These are phyloP conservation scores for Coniferiporia weirii DNA, from an alignment of 1,284 basidiomycete species.

Conservation along the genomic window DNA sequence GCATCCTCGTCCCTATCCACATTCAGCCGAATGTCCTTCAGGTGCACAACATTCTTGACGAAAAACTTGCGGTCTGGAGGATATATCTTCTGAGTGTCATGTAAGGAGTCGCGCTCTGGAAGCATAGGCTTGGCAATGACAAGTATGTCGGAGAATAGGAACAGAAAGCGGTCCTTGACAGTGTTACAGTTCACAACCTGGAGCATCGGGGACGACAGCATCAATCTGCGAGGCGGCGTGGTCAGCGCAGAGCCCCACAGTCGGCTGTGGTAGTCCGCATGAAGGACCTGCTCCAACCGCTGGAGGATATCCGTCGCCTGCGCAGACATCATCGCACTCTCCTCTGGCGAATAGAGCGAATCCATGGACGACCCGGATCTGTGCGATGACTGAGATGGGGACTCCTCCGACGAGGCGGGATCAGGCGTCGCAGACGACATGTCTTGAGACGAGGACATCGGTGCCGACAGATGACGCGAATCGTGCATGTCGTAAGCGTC, in stretches of 20 bases:
- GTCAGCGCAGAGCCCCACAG: conserved; percentile 66
- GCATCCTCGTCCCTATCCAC: conserved; percentile 56
- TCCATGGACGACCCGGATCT: conserved; percentile 17
- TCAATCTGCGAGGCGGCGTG: conserved; percentile 79
- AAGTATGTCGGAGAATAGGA: conserved; percentile 92
- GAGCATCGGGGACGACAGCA: conserved; percentile 81
- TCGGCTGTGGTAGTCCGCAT: conserved; percentile 54
- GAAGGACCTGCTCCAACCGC: conserved; percentile 62
- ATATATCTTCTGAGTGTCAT: conserved; percentile 56
- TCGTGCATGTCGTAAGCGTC: conserved; percentile 6
- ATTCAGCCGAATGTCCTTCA: conserved; percentile 66
- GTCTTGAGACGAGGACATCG: conserved; percentile 50
- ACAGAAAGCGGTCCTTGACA: conserved; percentile 93
- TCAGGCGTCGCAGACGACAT: conserved; percentile 64
- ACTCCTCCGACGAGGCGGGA: conserved; percentile 57
- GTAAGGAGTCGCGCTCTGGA: conserved; percentile 54
- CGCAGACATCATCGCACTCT: conserved; percentile 29
- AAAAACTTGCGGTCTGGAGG: conserved; percentile 79
- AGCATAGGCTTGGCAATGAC: conserved; percentile 77
- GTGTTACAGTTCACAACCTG: conserved; percentile 93
- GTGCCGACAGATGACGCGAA: conserved; percentile 24
- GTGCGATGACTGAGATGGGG: conserved; percentile 43
- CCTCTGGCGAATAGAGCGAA: conserved; percentile 31
- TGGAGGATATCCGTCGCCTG: conserved; percentile 50
- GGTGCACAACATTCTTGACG: conserved; percentile 82